These are phyloP conservation scores for Leccinum barrowsii DNA, from an alignment of 768 basidiomycete species.

Conservation along the genomic window DNA sequence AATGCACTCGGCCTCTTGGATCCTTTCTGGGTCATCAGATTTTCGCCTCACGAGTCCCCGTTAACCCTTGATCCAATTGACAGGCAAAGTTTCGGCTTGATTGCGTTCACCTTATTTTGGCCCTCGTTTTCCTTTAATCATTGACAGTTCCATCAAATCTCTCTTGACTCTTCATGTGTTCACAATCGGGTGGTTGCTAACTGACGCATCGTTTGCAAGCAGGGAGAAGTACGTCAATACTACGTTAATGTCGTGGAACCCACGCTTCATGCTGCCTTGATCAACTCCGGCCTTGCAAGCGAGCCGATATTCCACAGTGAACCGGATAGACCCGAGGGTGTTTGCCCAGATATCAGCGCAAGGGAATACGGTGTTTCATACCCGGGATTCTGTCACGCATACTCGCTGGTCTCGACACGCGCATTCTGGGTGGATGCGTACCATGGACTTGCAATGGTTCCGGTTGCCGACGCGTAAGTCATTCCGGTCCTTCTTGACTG, in stretches of 20 bases:
- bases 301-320: neutral
- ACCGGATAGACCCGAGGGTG: neutral
- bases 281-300: conserved; percentile 2
- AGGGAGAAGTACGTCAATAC: conserved; percentile 36
- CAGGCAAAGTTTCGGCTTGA: neutral
- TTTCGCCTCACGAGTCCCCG: conserved; percentile 5
- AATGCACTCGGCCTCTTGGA: conserved; percentile 2
- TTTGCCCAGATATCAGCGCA: neutral
- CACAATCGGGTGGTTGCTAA: conserved; percentile 5
- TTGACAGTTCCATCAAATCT: conserved; percentile 4
- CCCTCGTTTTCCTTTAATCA: conserved; percentile 7
- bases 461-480: conserved; percentile 77
- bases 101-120: conserved; percentile 8
- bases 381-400: conserved; percentile 34
- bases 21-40: conserved; percentile 6
- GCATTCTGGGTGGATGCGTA: conserved; percentile 82
- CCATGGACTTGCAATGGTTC: conserved; percentile 79
- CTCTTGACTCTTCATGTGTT: conserved; percentile 8
- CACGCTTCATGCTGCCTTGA: conserved; percentile 23
- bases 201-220: conserved; percentile 19
- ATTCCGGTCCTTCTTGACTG: neutral
- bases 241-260: conserved; percentile 28
- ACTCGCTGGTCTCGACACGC: conserved; percentile 71
- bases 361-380: conserved; percentile 19
- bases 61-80: conserved; percentile 17